These are phyloP conservation scores for Onygenales sp. DNA, from an alignment of 2,329 filamentous ascomycete genomes.

Conservation along the genomic window DNA sequence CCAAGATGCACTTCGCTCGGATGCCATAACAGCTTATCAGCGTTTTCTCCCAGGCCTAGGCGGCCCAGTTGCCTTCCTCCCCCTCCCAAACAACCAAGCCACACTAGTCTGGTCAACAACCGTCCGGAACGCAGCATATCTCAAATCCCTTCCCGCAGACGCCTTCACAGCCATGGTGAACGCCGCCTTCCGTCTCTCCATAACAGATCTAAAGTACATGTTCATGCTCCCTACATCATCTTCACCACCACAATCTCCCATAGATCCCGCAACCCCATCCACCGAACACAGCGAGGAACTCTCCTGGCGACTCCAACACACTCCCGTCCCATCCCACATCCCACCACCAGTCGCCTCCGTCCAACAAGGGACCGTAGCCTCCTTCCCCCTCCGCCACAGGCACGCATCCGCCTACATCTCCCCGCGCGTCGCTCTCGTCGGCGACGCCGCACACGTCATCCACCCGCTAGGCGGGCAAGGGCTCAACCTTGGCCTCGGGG, in stretches of 20 bases:
- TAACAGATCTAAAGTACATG: slow-evolving; percentile 75
- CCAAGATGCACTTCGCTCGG: slow-evolving; percentile 19
- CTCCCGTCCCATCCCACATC: slow-evolving; percentile 44
- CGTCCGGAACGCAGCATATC: slow-evolving; percentile 62
- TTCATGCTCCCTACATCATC: slow-evolving; percentile 49
- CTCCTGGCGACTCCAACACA: slow-evolving; percentile 72
- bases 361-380: slow-evolving; percentile 71
- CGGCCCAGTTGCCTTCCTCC: slow-evolving; percentile 83
- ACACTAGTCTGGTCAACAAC: slow-evolving; percentile 95
- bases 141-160: slow-evolving; percentile 62
- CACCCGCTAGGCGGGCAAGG: slow-evolving; percentile 93
- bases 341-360: slow-evolving; percentile 61
- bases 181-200: slow-evolving; percentile 74
- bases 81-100: slow-evolving; percentile 71
- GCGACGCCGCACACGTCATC: slow-evolving; percentile 89
- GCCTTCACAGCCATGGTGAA: slow-evolving; percentile 87
- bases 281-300: slow-evolving; percentile 62
- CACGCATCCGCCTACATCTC: slow-evolving; percentile 91
- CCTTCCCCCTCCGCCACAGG: slow-evolving; percentile 81
- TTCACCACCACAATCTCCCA: slow-evolving; percentile 5
- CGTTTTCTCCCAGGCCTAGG: slow-evolving; percentile 72
- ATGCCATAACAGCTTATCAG: slow-evolving; percentile 75
- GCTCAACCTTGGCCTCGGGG: slow-evolving; percentile 83
- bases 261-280: slow-evolving; percentile 7
- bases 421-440: slow-evolving; percentile 82